Base-by-base conservation (phyloP, 2,329 filamentous ascomycete species). In the Ascocoryne sarcoides region DNA sequence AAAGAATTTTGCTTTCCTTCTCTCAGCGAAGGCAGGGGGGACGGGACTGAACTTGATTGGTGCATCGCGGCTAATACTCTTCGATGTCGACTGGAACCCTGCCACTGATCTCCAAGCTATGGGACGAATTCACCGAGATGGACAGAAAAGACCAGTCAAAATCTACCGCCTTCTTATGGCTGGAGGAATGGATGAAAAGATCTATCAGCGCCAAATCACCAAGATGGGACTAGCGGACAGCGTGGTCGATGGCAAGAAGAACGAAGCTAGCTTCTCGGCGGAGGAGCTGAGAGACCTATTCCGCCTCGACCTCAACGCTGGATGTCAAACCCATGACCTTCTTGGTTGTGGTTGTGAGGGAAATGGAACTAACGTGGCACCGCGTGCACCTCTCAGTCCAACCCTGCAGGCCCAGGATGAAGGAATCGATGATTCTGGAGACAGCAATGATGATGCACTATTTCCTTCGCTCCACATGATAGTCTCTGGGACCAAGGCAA, bases 1-100 rank as follows among this genome's bases (percentile, higher is more conserved):
- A n/a, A 62, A 67, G 4, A 71, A 65, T 36, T 84, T 85, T 51
- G 79, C 80, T 1, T 84, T 86, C 51, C 65, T 86, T 3, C 70
- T 86, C 0, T 85, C 81, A 12, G 80, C 82, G 2, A 85, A 84
- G 59, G 76, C 79, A 30, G 82, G 82, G 4, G 82, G 82, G 3
- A 70, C 75, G 1, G 82, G 82, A 2, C 65, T 86, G 33, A 85
- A 85, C 51, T 67, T 86, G 4, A 79, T 82, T 36, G 82, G 82
- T 8, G 82, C 80, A 4, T 82, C 76, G 21, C 72, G 82, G 16
- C 70, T 86, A 2, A 65, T 85, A 4, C 71, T 86, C 1, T 85
- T 83, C 51, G 82, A 86, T 50, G 73, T 82, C 7, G 82, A 85
- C 60, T 86, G 82, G 82, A 86, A 86, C 52, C 82, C 82, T 1